phyloP scores from a whole-genome alignment of 2,329 filamentous ascomycete species.

The Fusarium sororula region DNA sequence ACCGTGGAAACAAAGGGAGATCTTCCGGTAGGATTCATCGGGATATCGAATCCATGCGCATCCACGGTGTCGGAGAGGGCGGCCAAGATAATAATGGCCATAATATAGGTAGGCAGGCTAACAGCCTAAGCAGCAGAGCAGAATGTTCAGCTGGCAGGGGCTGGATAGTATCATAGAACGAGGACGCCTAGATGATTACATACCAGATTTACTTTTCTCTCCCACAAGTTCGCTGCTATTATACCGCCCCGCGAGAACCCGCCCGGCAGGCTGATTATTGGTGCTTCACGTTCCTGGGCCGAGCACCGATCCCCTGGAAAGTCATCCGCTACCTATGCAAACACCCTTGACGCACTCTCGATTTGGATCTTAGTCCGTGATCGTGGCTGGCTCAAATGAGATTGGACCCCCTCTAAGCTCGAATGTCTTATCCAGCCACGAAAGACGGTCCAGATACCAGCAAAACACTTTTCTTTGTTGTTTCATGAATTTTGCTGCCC shows the following conservation, averaged over 20 bases:
- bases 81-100: not conserved
- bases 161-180: not conserved
- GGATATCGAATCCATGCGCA: conserved; percentile 15
- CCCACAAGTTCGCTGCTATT: not conserved
- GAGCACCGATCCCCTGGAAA: conserved; percentile 23
- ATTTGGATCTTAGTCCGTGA: conserved; percentile 37
- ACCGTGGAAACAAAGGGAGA: conserved; percentile 27
- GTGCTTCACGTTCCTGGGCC: conserved; percentile 3
- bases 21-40: conserved; percentile 31
- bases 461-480: conserved; percentile 15
- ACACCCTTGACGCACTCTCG: conserved; percentile 35
- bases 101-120: not conserved
- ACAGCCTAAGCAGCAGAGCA: not conserved
- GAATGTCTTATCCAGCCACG: conserved; percentile 18
- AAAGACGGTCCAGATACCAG: conserved; percentile 11
- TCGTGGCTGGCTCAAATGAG: conserved; percentile 42
- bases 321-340: conserved; percentile 22
- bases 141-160: not conserved
- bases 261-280: not conserved
- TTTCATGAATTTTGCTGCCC: conserved; percentile 8
- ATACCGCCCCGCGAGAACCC: conserved; percentile 6
- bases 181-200: not conserved
- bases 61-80: conserved; percentile 10
- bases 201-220: not conserved
- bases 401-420: conserved; percentile 30